These are phyloP conservation scores for Pichia sp. DNA, from an alignment of 1,139 yeast species.

Conservation along the genomic window DNA sequence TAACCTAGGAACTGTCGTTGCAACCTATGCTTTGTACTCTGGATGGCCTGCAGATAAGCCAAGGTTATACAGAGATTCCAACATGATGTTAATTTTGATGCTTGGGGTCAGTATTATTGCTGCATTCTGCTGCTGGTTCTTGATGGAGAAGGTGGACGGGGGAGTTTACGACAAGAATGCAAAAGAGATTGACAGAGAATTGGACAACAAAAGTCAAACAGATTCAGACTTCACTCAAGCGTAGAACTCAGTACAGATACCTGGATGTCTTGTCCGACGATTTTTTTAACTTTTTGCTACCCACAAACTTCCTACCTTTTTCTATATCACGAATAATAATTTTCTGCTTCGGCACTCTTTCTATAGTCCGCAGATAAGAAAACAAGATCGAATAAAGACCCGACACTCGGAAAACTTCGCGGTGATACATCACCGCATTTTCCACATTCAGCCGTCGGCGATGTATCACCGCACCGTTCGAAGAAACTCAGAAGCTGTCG, in stretches of 20 bases:
- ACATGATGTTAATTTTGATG: conserved; percentile 80
- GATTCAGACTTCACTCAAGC: not conserved
- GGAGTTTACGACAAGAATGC: conserved; percentile 15
- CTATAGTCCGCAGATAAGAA: too few species aligned
- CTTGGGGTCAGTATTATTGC: conserved; percentile 64
- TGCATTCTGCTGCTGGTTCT: conserved; percentile 31
- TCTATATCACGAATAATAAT: too few species aligned
- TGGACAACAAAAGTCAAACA: not conserved
- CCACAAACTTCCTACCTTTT: not conserved
- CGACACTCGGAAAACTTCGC: not conserved
- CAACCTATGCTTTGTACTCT: conserved; percentile 76
- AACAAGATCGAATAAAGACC: too few species aligned
- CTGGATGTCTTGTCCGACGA: too few species aligned
- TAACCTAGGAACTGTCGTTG: conserved; percentile 77
- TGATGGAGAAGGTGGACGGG: conserved; percentile 19
- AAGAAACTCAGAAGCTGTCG: conserved; percentile 10
- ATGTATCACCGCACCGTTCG: conserved; percentile 7
- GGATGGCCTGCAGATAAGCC: conserved; percentile 82
- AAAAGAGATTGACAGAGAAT: conserved; percentile 2
- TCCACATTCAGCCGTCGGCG: not conserved
- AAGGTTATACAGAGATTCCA: conserved; percentile 61
- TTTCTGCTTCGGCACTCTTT: too few species aligned
- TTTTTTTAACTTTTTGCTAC: not conserved
- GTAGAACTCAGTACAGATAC: not conserved
- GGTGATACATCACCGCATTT: conserved; percentile 1